Evolutionary conservation across 2,329 filamentous ascomycete species (phyloP).

Genomic region (Scorias spongiosa): DNA sequence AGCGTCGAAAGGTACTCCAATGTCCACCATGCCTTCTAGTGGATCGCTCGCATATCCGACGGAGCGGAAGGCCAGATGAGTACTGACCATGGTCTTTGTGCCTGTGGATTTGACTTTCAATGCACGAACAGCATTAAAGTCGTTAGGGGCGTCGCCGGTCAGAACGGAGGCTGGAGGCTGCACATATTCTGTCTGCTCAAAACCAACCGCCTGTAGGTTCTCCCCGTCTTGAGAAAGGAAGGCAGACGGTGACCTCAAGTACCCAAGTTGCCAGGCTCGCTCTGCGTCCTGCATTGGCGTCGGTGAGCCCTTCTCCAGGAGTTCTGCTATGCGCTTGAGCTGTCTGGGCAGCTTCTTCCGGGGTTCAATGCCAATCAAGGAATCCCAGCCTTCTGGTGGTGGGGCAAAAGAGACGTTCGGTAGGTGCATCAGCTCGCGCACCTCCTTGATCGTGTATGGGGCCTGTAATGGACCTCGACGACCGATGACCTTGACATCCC

Average conservation of each 20-base stretch:
- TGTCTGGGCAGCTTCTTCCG: slow-evolving; percentile 56
- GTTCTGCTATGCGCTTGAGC: slow-evolving; percentile 61
- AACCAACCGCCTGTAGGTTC: slow-evolving; percentile 49
- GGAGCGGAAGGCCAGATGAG: slow-evolving; percentile 72
- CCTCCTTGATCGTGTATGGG: slow-evolving; percentile 89
- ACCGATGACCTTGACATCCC: slow-evolving; percentile 72
- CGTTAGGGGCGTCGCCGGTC: slow-evolving; percentile 12
- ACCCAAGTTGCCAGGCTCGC: slow-evolving; percentile 74
- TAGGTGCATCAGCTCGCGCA: slow-evolving; percentile 73
- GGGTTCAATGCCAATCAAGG: slow-evolving; percentile 32
- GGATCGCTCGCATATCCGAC: slow-evolving; percentile 82
- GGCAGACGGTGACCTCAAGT: slow-evolving; percentile 60
- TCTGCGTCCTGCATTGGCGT: slow-evolving; percentile 31
- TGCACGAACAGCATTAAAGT: slow-evolving; percentile 15
- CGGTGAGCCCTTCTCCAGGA: slow-evolving; percentile 60
- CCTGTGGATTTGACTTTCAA: slow-evolving; percentile 13
- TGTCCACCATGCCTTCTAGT: slow-evolving; percentile 55
- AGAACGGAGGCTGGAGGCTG: slow-evolving; percentile 5
- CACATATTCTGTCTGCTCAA: slow-evolving; percentile 37
- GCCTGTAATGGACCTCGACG: slow-evolving; percentile 71
- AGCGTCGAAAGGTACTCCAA: slow-evolving; percentile 66
- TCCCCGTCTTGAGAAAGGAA: slow-evolving; percentile 42
- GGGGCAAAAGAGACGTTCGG: slow-evolving; percentile 56
- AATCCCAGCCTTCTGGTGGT: slow-evolving; percentile 18
- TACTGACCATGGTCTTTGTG: slow-evolving; percentile 34